Evolutionary conservation across 2,329 filamentous ascomycete genomes (phyloP).

Genomic region (Onygenales sp.): DNA sequence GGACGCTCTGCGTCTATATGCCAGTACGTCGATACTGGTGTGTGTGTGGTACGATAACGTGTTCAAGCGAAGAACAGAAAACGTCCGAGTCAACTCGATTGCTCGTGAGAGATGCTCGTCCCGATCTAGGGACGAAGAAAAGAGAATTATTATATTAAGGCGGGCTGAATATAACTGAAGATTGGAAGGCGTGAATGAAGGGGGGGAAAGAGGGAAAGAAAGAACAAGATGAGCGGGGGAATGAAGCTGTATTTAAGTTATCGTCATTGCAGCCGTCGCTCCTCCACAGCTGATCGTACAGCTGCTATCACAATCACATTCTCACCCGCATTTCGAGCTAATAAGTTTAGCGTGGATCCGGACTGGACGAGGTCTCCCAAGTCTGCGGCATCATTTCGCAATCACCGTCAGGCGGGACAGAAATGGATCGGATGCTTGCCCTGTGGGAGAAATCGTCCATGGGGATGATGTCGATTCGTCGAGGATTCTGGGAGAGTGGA

Average conservation of each 20-base stretch:
- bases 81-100: not conserved
- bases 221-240: not conserved
- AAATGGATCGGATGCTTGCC: not conserved
- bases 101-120: not conserved
- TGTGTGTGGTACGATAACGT: not conserved
- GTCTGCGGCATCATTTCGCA: too few species aligned
- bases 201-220: not conserved
- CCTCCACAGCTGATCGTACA: too few species aligned
- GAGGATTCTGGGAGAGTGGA: too few species aligned
- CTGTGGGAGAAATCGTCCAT: not conserved
- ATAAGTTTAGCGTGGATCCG: too few species aligned
- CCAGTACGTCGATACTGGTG: not conserved
- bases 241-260: not conserved
- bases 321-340: too few species aligned
- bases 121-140: not conserved
- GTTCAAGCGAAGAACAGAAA: not conserved
- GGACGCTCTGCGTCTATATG: not conserved
- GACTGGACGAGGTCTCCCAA: too few species aligned
- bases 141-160: not conserved
- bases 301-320: too few species aligned
- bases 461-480: not conserved
- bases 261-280: too few species aligned
- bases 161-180: not conserved
- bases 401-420: not conserved
- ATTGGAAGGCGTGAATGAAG: not conserved